Percentiles rank a stretch among this genome's conserved stretches.
phyloP scores from a whole-genome alignment of 257 asterid species.

The Gentiana straminea region DNA sequence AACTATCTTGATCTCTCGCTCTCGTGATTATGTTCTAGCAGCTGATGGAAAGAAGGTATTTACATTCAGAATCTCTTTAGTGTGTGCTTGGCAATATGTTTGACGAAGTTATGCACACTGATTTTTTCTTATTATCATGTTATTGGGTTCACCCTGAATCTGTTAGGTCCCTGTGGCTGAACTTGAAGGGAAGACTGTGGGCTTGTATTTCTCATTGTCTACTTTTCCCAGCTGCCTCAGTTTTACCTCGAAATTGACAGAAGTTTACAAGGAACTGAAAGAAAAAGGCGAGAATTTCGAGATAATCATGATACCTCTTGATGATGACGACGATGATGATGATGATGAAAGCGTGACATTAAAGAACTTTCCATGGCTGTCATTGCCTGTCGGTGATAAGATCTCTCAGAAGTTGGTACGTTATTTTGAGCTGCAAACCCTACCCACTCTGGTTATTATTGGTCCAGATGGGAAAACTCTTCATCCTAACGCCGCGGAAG shows the following conservation, averaged over 20 bases:
- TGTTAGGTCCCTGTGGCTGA: constrained; percentile 56
- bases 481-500: constrained; percentile 56
- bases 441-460: constrained; percentile 61
- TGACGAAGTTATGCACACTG: neutral
- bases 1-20: constrained; percentile 34
- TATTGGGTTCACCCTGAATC: constrained; percentile 4
- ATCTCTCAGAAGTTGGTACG: constrained; percentile 37
- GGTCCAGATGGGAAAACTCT: constrained; percentile 90
- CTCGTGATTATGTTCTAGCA: constrained; percentile 58
- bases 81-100: too few relatives aligned
- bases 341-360: constrained; percentile 40
- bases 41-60: constrained; percentile 63
- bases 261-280: constrained; percentile 42
- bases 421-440: constrained; percentile 49
- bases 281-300: constrained; percentile 47
- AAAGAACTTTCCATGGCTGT: constrained; percentile 52
- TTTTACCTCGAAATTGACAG: constrained; percentile 44
- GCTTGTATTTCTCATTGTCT: constrained; percentile 46
- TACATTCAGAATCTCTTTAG: neutral
- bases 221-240: constrained; percentile 20
- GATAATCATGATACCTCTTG: constrained; percentile 80
- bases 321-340: constrained; percentile 7
- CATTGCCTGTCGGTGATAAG: constrained; percentile 63
- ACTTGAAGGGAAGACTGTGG: constrained; percentile 74
- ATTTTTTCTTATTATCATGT: constrained; percentile 2